Evolutionary conservation across 495 filamentous ascomycete species (phyloP).

Genomic region (Lentithecium fluviatile): DNA sequence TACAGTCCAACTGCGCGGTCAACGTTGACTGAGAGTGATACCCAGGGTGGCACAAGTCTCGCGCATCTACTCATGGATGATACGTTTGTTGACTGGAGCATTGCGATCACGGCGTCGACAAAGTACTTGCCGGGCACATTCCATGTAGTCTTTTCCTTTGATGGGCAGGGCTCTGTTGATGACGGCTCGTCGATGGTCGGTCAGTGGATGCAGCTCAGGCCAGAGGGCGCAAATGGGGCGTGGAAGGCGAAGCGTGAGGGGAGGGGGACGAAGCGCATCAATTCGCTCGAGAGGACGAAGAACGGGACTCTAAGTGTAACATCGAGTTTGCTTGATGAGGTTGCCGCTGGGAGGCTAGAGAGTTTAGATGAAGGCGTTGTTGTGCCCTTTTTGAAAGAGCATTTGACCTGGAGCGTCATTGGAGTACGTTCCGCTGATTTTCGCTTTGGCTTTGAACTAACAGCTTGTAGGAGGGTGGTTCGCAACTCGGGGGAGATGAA

Average conservation of each 20-base stretch:
- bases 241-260: neutral
- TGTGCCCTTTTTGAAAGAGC: conserved; percentile 21
- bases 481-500: neutral
- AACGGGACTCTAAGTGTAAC: conserved; percentile 23
- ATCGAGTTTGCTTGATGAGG: conserved; percentile 7
- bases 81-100: conserved; percentile 12
- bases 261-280: neutral
- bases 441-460: neutral
- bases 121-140: conserved; percentile 1
- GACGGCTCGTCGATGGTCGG: neutral
- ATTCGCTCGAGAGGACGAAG: neutral
- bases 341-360: conserved; percentile 8
- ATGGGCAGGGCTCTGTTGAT: conserved; percentile 11
- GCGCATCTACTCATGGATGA: neutral
- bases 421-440: neutral
- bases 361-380: conserved; percentile 13
- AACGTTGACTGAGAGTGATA: neutral
- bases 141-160: conserved; percentile 11
- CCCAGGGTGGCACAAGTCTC: neutral
- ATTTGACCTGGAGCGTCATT: conserved; percentile 21
- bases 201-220: too few species aligned
- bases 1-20: conserved; percentile 8
- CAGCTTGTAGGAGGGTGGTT: conserved; percentile 6
- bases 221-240: neutral
- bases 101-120: neutral